Base-by-base conservation (phyloP, 1,284 basidiomycete genomes). In the Cutaneotrichosporon spelunceum region DNA sequence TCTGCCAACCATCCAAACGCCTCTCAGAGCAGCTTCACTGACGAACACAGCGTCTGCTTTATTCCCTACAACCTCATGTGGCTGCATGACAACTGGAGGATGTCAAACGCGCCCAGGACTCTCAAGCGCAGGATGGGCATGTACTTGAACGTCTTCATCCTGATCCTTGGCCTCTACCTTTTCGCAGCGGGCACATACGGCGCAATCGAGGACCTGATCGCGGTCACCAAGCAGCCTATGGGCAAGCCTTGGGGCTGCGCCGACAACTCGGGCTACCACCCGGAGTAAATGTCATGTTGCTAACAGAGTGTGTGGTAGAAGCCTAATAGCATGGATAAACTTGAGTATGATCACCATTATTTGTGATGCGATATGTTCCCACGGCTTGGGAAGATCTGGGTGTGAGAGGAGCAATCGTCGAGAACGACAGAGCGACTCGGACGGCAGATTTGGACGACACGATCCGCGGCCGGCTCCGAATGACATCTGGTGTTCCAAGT, bases 131-230 rank as follows among this genome's bases (percentile, higher is more conserved):
- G 39, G 9, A 54, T 50, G 26, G 21, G 52, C 21, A 8, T 58
- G 2, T 50, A 26, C 44, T 24, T 71, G 50, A 62, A 71, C 63
- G 16, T 69, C n/a, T 1, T 54, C 45, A 26, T 61, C 21, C 45
- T 68, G 26, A 55, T 72, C 63, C 54, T 70, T 56, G 72, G 72
- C 44, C 53, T 55, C 23, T 74, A 75, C 67, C 57, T 70, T 42
- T 66, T 67, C 60, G 67, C 66, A 5, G 72, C 70, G 2, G 73
- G 73, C 26, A 72, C 70, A 16, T 74, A 70, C 56, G 71, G 61
- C 14, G 57, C 71, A 24, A 66, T 69, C 42, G 61, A 72, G 21
- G 63, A 64, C 30, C 67, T 71, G 53, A 67, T 63, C 44, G 53
- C 49, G 44, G 53, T 53, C 49, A 65, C 62, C n/a, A 57, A 57